These are phyloP conservation scores for Ganoderma meredithae DNA, from an alignment of 1,284 basidiomycete species.

Conservation along the genomic window DNA sequence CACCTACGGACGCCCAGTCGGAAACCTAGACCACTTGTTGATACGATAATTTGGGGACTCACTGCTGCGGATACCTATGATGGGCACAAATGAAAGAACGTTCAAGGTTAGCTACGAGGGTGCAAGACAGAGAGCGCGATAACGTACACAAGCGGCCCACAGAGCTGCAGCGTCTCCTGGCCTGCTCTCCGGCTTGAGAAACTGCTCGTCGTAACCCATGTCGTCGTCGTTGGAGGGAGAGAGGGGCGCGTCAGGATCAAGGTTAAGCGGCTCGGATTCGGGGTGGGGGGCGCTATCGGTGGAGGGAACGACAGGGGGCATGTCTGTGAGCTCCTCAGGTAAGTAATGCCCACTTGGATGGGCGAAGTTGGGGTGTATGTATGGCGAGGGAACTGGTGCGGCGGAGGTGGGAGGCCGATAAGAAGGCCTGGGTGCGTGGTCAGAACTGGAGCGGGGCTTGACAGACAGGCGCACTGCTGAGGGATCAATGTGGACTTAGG, in stretches of 20 bases:
- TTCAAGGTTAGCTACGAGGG: background rate
- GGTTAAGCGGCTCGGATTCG: slow-evolving; percentile 32
- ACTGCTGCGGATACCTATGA: slow-evolving; percentile 39
- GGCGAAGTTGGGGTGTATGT: background rate
- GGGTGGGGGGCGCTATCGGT: slow-evolving; percentile 20
- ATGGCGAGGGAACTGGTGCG: background rate
- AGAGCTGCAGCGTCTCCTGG: slow-evolving; percentile 49
- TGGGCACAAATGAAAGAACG: background rate
- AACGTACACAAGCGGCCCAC: slow-evolving; percentile 50
- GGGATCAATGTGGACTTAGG: slow-evolving; percentile 17
- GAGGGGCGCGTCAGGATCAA: slow-evolving; percentile 21
- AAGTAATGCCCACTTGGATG: slow-evolving; percentile 8
- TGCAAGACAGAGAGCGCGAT: background rate
- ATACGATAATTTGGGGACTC: slow-evolving; percentile 22
- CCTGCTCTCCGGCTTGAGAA: slow-evolving; percentile 47
- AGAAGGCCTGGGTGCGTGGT: slow-evolving; percentile 30
- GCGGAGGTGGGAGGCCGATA: slow-evolving; percentile 16
- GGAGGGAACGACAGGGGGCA: slow-evolving; percentile 18
- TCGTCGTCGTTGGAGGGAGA: slow-evolving; percentile 12
- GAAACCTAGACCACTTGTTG: background rate
- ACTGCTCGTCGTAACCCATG: slow-evolving; percentile 49
- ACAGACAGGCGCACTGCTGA: slow-evolving; percentile 19
- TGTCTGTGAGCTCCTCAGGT: slow-evolving; percentile 12
- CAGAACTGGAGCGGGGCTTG: slow-evolving; percentile 30
- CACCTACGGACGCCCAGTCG: slow-evolving; percentile 43